phyloP scores from a whole-genome alignment of 2,329 filamentous ascomycete species.

The Fusarium nygamai region DNA sequence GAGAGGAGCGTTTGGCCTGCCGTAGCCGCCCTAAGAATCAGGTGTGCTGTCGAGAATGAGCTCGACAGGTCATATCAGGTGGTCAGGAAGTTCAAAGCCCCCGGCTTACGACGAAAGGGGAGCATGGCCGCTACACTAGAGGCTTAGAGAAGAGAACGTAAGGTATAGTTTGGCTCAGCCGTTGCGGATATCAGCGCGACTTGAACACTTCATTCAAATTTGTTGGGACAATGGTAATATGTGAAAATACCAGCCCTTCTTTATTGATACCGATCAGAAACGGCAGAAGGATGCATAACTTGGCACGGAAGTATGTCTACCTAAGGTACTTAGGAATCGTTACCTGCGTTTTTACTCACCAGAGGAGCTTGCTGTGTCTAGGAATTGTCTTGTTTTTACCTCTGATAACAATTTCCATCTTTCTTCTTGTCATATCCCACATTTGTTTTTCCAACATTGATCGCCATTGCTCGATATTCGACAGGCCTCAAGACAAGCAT shows the following conservation, averaged over 20 bases:
- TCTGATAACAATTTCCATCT: not conserved
- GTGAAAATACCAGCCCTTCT: constrained; percentile 2
- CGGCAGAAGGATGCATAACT: not conserved
- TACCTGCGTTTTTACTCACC: not conserved
- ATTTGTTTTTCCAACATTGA: too few species aligned
- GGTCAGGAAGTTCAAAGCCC: constrained; percentile 71
- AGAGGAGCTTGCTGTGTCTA: not conserved
- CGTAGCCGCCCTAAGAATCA: constrained; percentile 80
- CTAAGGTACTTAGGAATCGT: not conserved
- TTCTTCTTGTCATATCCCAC: not conserved
- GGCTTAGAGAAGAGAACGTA: constrained; percentile 30
- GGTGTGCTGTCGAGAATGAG: constrained; percentile 88
- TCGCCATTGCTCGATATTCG: too few species aligned
- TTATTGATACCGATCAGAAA: not conserved
- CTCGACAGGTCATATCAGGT: constrained; percentile 86
- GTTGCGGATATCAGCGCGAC: constrained; percentile 12
- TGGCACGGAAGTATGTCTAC: not conserved
- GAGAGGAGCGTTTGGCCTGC: constrained; percentile 93
- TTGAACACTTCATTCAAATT: constrained; percentile 14
- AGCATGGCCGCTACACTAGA: constrained; percentile 49
- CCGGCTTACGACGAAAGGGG: constrained; percentile 59
- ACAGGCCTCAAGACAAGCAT: too few species aligned
- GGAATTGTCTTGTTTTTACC: not conserved
- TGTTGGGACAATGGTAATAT: not conserved
- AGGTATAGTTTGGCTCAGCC: constrained; percentile 13